These are phyloP conservation scores for Neurospora sp. DNA, from an alignment of 495 filamentous ascomycete species.

Conservation along the genomic window DNA sequence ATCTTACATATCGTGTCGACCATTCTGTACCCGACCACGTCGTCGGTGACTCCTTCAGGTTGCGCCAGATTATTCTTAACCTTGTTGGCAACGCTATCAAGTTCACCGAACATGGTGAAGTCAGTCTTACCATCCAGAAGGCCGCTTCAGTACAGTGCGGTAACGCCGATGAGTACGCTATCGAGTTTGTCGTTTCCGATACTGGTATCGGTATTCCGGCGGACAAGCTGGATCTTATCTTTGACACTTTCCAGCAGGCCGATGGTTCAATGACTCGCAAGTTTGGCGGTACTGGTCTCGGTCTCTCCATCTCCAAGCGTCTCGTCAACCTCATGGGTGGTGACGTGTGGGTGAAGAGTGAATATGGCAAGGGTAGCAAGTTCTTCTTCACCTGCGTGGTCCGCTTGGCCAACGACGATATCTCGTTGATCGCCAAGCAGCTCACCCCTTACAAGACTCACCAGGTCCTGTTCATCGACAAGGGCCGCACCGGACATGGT, in stretches of 20 bases:
- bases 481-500: constrained; percentile 70
- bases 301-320: constrained; percentile 91
- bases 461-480: constrained; percentile 92
- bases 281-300: constrained; percentile 93
- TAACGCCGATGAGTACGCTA: constrained; percentile 66
- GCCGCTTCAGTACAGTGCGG: constrained; percentile 48
- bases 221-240: constrained; percentile 95
- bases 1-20: constrained; percentile 89
- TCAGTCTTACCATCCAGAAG: constrained; percentile 84
- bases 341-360: constrained; percentile 92
- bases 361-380: constrained; percentile 84
- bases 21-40: constrained; percentile 93
- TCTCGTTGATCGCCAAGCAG: constrained; percentile 70
- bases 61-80: constrained; percentile 89
- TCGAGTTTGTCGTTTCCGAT: constrained; percentile 94
- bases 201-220: constrained; percentile 95
- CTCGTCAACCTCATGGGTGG: constrained; percentile 96
- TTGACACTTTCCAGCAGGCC: constrained; percentile 98
- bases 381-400: constrained; percentile 98
- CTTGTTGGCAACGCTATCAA: constrained; percentile 81
- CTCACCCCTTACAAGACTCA: constrained; percentile 85
- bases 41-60: constrained; percentile 90
- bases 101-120: constrained; percentile 95
- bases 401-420: constrained; percentile 72
- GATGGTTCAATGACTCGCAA: constrained; percentile 95